These are phyloP conservation scores for Kodamaea anthophila DNA, from an alignment of 1,139 yeast genomes.

Conservation along the genomic window DNA sequence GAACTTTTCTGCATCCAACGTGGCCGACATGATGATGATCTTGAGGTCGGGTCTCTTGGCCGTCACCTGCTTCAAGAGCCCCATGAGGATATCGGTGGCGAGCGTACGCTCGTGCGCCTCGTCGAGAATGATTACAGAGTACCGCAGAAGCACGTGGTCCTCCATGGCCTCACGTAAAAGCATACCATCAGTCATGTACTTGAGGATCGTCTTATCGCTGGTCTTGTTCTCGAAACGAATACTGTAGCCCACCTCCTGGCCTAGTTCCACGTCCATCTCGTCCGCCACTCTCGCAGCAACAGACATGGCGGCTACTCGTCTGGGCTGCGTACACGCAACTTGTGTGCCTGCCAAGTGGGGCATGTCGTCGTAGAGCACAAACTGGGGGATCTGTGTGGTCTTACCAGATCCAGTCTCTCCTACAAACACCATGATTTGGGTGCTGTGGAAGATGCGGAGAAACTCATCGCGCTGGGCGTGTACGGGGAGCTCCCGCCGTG, in stretches of 20 bases:
- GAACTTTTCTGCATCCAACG: constrained; percentile 94
- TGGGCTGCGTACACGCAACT: constrained; percentile 95
- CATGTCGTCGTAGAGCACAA: constrained; percentile 87
- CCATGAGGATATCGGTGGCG: constrained; percentile 96
- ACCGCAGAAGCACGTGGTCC: constrained; percentile 73
- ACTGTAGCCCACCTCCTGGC: constrained; percentile 89
- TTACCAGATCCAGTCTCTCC: constrained; percentile 99
- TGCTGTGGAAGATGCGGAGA: constrained; percentile 69
- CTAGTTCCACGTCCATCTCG: constrained; percentile 87
- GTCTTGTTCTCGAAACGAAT: constrained; percentile 93
- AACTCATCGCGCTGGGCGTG: constrained; percentile 91
- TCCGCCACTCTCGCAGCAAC: constrained; percentile 96
- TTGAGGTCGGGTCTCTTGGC: constrained; percentile 80
- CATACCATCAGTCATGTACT: constrained; percentile 99
- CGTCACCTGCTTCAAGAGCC: constrained; percentile 78
- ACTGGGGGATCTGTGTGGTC: constrained; percentile 95
- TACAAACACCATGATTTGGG: constrained; percentile 95
- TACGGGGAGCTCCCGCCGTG: constrained; percentile 85
- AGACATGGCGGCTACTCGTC: constrained; percentile 97
- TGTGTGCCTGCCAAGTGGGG: constrained; percentile 74
- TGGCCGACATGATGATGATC: constrained; percentile 94
- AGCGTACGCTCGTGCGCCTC: constrained; percentile 98
- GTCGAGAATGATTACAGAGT: constrained; percentile 88
- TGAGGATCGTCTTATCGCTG: constrained; percentile 69
- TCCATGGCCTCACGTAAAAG: constrained; percentile 95